These are phyloP conservation scores for Colletotrichum siamense DNA, from an alignment of 2,329 filamentous ascomycete genomes.

Conservation along the genomic window DNA sequence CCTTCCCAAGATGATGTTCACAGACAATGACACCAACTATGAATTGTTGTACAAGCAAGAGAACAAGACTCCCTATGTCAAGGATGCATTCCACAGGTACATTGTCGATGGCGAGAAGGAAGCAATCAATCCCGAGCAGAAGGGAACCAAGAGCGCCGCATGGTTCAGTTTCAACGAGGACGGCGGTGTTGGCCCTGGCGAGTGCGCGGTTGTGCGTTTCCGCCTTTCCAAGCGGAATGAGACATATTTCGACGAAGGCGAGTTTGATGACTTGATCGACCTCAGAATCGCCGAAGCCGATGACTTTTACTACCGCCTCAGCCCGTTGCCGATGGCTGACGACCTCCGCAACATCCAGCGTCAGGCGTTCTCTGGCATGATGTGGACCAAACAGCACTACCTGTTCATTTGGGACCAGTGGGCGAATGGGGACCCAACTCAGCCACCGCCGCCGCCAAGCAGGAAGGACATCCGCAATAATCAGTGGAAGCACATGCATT, in stretches of 20 bases:
- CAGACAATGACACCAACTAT: constrained; percentile 94
- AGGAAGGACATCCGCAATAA: constrained; percentile 84
- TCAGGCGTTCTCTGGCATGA: constrained; percentile 94
- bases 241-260: constrained; percentile 86
- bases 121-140: constrained; percentile 79
- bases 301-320: constrained; percentile 94
- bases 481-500: constrained; percentile 93
- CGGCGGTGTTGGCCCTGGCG: constrained; percentile 84
- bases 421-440: constrained; percentile 90
- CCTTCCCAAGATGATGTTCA: constrained; percentile 85
- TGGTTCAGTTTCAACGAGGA: constrained; percentile 94
- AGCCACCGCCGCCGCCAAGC: constrained; percentile 82
- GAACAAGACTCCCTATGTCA: constrained; percentile 86
- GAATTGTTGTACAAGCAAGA: constrained; percentile 76
- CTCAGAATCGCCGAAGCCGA: constrained; percentile 88
- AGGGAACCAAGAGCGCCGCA: constrained; percentile 87
- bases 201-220: constrained; percentile 95
- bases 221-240: constrained; percentile 79
- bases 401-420: constrained; percentile 98
- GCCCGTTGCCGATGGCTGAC: constrained; percentile 90
- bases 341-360: constrained; percentile 94
- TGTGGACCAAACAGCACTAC: constrained; percentile 98
- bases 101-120: constrained; percentile 83
- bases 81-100: constrained; percentile 91
- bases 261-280: constrained; percentile 90